Percentiles rank a stretch among this genome's conserved stretches.
phyloP scores from a whole-genome alignment of 345 rosid species.

The Ricinus communis region DNA sequence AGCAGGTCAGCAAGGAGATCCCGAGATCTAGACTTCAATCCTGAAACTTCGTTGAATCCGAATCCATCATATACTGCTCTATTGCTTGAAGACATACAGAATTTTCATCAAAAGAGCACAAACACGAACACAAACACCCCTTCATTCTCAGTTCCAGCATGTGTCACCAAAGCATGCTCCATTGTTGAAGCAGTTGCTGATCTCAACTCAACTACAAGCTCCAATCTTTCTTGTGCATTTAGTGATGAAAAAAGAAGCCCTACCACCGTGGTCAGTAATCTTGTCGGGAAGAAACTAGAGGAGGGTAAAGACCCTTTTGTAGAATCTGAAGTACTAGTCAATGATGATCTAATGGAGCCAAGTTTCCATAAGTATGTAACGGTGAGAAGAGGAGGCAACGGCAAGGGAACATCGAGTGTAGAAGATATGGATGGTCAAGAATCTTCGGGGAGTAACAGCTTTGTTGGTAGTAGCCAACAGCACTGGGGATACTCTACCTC shows the following conservation, averaged over 20 bases:
- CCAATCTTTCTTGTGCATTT: too few species aligned
- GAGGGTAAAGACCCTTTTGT: constrained; percentile 55
- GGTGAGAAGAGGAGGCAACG: constrained; percentile 48
- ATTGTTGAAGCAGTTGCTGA: constrained; percentile 82
- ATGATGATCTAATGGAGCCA: constrained; percentile 74
- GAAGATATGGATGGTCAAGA: constrained; percentile 76
- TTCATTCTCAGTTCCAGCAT: constrained; percentile 51
- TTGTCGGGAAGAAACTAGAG: constrained; percentile 34
- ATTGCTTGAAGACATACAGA: constrained; percentile 86
- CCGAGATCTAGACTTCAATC: constrained; percentile 66
- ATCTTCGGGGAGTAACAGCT: constrained; percentile 92
- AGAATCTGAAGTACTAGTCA: constrained; percentile 54
- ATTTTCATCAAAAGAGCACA: constrained; percentile 71
- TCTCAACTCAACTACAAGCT: constrained; percentile 66
- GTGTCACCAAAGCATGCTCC: constrained; percentile 73
- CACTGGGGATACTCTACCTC: constrained; percentile 52
- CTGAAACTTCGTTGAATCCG: constrained; percentile 49
- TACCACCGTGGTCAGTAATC: too few species aligned
- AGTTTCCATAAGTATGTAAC: constrained; percentile 89
- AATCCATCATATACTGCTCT: constrained; percentile 62
- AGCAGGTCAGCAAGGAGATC: constrained; percentile 77
- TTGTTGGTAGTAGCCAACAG: constrained; percentile 46
- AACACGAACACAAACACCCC: constrained; percentile 1
- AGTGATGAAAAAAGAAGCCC: too few species aligned
- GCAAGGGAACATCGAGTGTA: constrained; percentile 13